A percentile compares a stretch with the other conserved stretches of the same genome.
Conservation (phyloP, 495 filamentous ascomycete genomes). For the Tuber aestivum region DNA sequence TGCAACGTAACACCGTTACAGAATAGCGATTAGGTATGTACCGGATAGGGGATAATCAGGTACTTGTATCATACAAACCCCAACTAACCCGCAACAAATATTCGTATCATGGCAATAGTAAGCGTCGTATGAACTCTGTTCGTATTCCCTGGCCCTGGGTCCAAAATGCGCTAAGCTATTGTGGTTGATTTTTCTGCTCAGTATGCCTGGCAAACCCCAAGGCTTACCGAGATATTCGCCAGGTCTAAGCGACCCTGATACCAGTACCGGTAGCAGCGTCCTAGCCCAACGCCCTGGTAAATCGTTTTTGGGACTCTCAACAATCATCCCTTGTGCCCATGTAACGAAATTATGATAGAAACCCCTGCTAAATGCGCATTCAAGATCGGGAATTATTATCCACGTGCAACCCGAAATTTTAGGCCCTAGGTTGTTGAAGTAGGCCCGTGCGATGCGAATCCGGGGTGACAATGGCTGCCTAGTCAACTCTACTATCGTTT, state of each 20-base stretch:
- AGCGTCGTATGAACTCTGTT: slow-evolving; percentile 1
- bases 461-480: neutral
- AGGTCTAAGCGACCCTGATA: neutral
- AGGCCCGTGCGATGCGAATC: neutral
- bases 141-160: neutral
- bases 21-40: slow-evolving; percentile 1
- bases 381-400: neutral
- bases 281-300: neutral
- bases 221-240: slow-evolving; percentile 4
- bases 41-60: neutral
- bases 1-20: slow-evolving; percentile 5
- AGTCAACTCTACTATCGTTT: neutral
- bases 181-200: neutral
- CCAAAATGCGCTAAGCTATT: neutral
- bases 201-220: neutral
- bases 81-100: neutral
- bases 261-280: neutral
- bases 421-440: neutral
- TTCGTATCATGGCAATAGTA: neutral
- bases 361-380: neutral
- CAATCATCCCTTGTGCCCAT: neutral
- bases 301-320: neutral
- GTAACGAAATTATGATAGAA: neutral
- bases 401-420: neutral
- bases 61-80: too few relatives aligned